Conservation (phyloP, 257 asterid species). For the Handroanthus guayacan region DNA sequence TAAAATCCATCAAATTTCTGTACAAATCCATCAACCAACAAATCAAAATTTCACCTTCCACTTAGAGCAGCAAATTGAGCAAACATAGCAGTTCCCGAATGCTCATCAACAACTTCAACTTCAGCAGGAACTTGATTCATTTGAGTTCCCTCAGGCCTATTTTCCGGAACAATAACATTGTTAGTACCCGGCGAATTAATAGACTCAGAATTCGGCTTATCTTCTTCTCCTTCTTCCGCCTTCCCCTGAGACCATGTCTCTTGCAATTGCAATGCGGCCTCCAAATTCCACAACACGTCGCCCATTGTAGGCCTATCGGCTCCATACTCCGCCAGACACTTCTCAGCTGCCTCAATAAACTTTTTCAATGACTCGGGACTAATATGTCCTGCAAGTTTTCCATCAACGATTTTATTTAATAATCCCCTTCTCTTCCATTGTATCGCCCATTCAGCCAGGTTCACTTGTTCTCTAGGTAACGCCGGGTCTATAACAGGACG, state of each 20-base stretch:
- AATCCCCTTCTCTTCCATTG: slow-evolving; percentile 90
- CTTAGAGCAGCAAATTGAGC: slow-evolving; percentile 72
- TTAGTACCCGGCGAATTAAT: slow-evolving; percentile 4
- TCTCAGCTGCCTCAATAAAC: slow-evolving; percentile 87
- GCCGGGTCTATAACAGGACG: slow-evolving; percentile 84
- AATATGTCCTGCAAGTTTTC: slow-evolving; percentile 64
- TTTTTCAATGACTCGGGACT: slow-evolving; percentile 79
- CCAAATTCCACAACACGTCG: slow-evolving; percentile 90
- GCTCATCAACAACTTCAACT: slow-evolving; percentile 59
- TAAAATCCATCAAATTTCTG: neutral
- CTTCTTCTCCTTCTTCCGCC: slow-evolving; percentile 43
- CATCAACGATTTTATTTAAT: slow-evolving; percentile 82
- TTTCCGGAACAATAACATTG: slow-evolving; percentile 25
- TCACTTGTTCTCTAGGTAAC: slow-evolving; percentile 90
- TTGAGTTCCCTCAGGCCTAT: slow-evolving; percentile 27
- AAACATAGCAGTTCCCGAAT: slow-evolving; percentile 85
- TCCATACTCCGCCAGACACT: slow-evolving; percentile 89
- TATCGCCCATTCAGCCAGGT: slow-evolving; percentile 95
- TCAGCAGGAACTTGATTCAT: slow-evolving; percentile 41
- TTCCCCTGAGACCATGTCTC: slow-evolving; percentile 53
- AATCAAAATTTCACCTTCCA: slow-evolving; percentile 56
- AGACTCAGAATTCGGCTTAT: slow-evolving; percentile 29
- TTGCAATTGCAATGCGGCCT: slow-evolving; percentile 84
- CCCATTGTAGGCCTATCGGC: slow-evolving; percentile 96
- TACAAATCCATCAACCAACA: neutral